Evolutionary conservation across 2,329 filamentous ascomycete species (phyloP).

Genomic region (Monascus ruber): DNA sequence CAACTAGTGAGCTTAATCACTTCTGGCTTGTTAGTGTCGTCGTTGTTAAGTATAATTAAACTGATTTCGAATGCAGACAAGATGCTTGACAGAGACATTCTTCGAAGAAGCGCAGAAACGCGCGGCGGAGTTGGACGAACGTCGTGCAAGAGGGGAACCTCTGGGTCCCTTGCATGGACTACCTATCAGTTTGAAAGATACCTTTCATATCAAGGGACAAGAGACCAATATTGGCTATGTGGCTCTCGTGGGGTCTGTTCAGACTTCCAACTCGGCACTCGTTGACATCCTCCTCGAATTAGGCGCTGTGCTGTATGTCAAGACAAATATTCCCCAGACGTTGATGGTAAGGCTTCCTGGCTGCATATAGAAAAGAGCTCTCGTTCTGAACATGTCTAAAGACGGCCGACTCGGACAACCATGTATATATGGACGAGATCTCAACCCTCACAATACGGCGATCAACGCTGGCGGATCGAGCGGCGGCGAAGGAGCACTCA

Average conservation of each 20-base stretch:
- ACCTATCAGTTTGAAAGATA: constrained; percentile 25
- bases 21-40: background rate
- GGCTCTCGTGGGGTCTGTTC: constrained; percentile 9
- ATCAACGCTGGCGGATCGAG: constrained; percentile 18
- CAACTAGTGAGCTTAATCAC: constrained; percentile 13
- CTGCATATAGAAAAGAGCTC: background rate
- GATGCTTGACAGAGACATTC: constrained; percentile 28
- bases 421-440: constrained; percentile 13
- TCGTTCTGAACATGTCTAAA: constrained; percentile 1
- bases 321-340: constrained; percentile 23
- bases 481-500: constrained; percentile 25
- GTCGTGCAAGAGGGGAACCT: constrained; percentile 15
- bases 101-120: constrained; percentile 24
- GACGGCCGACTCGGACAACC: constrained; percentile 19
- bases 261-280: constrained; percentile 10
- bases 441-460: constrained; percentile 18
- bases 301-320: constrained; percentile 22
- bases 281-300: constrained; percentile 14
- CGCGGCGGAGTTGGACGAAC: constrained; percentile 27
- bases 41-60: background rate
- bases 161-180: constrained; percentile 30
- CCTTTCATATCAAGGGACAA: constrained; percentile 5
- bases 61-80: constrained; percentile 6
- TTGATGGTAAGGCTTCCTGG: constrained; percentile 17
- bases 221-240: constrained; percentile 12